Evolutionary conservation across 2,329 filamentous ascomycete species (phyloP), one percentile per base, ranked within the genome.

Genomic region (Paecilomyces variotii): DNA sequence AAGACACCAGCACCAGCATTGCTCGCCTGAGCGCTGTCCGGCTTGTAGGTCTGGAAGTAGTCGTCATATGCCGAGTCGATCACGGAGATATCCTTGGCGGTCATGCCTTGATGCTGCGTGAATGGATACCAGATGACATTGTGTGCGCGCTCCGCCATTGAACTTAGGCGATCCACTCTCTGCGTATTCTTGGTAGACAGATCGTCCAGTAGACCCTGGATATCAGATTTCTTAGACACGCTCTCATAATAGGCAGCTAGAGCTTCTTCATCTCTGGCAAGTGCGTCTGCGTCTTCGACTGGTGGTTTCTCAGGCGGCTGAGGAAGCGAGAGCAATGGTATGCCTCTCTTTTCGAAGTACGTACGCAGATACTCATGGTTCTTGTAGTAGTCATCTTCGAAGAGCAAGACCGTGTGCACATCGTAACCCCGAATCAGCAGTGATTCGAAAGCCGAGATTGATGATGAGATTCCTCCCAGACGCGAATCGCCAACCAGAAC

Each of bases 51-150:
- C 68, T 93, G 87, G 71, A 94, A 95, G 68, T 85, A 86, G 67
- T 93, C 89, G 6, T 87, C 88, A 59, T 88, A 82, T 0, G 91
- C 90, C 0, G 90, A 93, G 69, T 95, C 90, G 58, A 95, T 91
- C 0, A 86, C 82, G 0, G 86, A 81, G 53, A 95, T 90, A 12
- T 84, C 84, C 1, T 84, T 74, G 4, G 83, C 72, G 0, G 78
- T 76, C 63, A 90, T 77, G 55, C 82, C 79, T 49, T 84, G 84
- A 61, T 95, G 90, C 65, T 95, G 90, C 0, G 90, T 92, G 66
- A 95, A 95, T 0, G 91, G 90, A 65, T 93, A 93, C 90, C 90
- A 95, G 39, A 95, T 91, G 2, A 78, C 78, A 9, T 81, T 70
- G 57, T 85, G 78, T 0, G 90, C 90, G 49, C 81, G 78, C 0